A percentile compares a stretch with the other conserved stretches of the same genome.
Conservation (phyloP, 306 rosid genomes). For the Spatholobus suberectus region DNA sequence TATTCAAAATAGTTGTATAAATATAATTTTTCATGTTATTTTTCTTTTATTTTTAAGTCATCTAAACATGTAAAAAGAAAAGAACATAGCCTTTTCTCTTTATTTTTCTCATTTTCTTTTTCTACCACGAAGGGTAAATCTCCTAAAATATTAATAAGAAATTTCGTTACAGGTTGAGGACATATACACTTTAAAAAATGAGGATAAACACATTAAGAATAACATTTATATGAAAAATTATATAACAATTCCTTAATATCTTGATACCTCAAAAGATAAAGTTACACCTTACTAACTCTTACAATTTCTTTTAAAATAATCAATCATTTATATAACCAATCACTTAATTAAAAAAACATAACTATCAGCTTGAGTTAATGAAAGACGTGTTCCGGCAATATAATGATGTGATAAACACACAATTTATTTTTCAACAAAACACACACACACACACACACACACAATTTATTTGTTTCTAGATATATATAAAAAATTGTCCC, state of each 20-base stretch:
- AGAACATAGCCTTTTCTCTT: neutral
- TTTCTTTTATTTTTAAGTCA: neutral
- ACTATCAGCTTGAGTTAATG: neutral
- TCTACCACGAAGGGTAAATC: neutral
- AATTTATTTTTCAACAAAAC: too few species aligned
- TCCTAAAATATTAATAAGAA: neutral
- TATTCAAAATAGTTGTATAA: neutral
- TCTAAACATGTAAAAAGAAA: neutral
- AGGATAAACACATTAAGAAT: neutral
- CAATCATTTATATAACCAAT: neutral
- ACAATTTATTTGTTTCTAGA: neutral
- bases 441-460: too few species aligned
- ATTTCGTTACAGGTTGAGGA: neutral
- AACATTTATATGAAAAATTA: neutral
- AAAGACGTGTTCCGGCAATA: neutral
- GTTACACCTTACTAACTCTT: neutral
- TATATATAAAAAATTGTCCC: neutral
- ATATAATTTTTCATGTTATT: neutral
- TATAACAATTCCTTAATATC: neutral
- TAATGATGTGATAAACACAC: neutral
- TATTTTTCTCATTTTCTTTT: neutral
- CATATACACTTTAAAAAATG: neutral
- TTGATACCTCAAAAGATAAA: neutral
- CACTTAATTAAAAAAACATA: neutral
- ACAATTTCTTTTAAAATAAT: neutral